Conservation (phyloP, 148 eudicot species). For the Vaccinium macrocarpon region DNA sequence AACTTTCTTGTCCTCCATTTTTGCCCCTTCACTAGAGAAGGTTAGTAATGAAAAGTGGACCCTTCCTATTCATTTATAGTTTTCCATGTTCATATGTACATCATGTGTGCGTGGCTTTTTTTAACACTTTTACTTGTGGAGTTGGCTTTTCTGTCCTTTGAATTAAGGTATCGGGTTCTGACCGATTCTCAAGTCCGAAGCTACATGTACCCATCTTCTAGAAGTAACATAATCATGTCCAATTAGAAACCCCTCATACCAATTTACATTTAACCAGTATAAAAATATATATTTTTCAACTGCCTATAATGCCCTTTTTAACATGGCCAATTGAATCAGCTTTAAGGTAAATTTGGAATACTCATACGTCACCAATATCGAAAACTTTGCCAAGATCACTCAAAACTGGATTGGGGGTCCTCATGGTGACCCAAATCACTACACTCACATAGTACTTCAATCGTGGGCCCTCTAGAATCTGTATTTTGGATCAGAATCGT, state of each 20-base stretch:
- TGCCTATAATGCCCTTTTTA: too few relatives aligned
- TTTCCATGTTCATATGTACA: not conserved
- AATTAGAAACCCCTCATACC: not conserved
- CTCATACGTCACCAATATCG: too few relatives aligned
- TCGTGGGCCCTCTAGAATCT: too few relatives aligned
- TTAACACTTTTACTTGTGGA: not conserved
- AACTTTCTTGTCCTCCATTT: constrained; percentile 16
- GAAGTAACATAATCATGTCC: not conserved
- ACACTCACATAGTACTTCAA: too few relatives aligned
- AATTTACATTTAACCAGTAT: too few relatives aligned
- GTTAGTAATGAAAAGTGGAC: not conserved
- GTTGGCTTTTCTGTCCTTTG: not conserved
- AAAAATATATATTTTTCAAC: too few relatives aligned
- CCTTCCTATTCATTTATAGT: not conserved
- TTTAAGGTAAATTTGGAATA: too few relatives aligned
- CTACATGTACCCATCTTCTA: not conserved
- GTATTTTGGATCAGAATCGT: too few relatives aligned
- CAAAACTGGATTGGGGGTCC: too few relatives aligned
- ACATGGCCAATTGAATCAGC: too few relatives aligned
- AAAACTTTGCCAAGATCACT: too few relatives aligned
- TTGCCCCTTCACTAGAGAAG: not conserved
- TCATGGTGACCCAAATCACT: too few relatives aligned
- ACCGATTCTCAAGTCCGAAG: not conserved
- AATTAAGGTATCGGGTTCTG: not conserved
- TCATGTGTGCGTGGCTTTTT: not conserved